Percentiles rank a stretch among this genome's conserved stretches.
Evolutionary conservation across 2,329 filamentous ascomycete species (phyloP).

Genomic region (Alternaria angustiovoidea): DNA sequence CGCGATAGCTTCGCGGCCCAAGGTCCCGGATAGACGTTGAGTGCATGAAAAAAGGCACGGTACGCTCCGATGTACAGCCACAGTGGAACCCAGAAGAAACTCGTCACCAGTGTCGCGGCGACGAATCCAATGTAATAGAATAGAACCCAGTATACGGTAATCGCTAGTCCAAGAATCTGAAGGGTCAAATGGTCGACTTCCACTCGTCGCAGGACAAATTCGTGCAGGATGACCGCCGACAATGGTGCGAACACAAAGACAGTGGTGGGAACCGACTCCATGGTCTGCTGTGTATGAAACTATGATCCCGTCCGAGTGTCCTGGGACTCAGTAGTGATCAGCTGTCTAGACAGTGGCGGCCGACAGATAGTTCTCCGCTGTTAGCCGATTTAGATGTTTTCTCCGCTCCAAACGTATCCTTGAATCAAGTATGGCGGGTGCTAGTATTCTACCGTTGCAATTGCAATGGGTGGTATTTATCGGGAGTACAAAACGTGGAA

Average conservation of each 20-base stretch:
- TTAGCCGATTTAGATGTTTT: not conserved
- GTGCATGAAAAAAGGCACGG: slow-evolving; percentile 36
- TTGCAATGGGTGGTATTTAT: not conserved
- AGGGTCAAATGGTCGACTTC: slow-evolving; percentile 29
- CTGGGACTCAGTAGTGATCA: not conserved
- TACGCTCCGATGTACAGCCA: slow-evolving; percentile 32
- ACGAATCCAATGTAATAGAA: slow-evolving; percentile 16
- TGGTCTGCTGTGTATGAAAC: slow-evolving; percentile 1
- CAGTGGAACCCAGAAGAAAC: slow-evolving; percentile 28
- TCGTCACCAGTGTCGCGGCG: slow-evolving; percentile 16
- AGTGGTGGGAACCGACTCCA: slow-evolving; percentile 13
- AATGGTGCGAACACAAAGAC: slow-evolving; percentile 15
- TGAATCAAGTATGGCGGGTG: not conserved
- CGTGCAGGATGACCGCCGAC: slow-evolving; percentile 23
- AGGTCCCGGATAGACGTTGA: slow-evolving; percentile 33
- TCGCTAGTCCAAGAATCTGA: slow-evolving; percentile 17
- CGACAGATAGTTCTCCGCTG: not conserved
- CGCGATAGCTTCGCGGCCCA: slow-evolving; percentile 32
- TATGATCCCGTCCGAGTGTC: not conserved
- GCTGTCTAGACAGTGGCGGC: not conserved
- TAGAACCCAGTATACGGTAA: slow-evolving; percentile 19
- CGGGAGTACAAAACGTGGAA: slow-evolving; percentile 17
- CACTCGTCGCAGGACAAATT: slow-evolving; percentile 24
- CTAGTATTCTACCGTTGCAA: not conserved
- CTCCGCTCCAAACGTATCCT: not conserved